Percentiles rank a stretch among this genome's conserved stretches.
Conservation (phyloP, 2,329 filamentous ascomycete genomes). For the Epichloe sibirici region DNA sequence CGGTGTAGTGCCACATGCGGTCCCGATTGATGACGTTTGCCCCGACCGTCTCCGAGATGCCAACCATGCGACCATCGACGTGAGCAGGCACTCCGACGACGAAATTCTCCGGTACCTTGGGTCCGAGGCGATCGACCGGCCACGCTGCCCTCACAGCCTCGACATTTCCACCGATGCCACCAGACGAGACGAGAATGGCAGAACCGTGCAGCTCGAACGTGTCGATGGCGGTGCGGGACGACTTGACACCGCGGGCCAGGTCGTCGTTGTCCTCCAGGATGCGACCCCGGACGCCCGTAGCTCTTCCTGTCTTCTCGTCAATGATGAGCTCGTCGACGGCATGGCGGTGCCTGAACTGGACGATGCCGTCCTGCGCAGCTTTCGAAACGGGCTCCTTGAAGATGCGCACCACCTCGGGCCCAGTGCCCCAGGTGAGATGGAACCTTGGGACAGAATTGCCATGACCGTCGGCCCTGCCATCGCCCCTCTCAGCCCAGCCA, state of each 20-base stretch:
- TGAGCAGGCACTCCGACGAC: slow-evolving; percentile 50
- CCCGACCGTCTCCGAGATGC: slow-evolving; percentile 39
- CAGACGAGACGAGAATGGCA: slow-evolving; percentile 42
- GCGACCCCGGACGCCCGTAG: slow-evolving; percentile 39
- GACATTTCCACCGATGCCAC: slow-evolving; percentile 50
- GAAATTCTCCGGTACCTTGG: slow-evolving; percentile 41
- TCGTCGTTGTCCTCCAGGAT: slow-evolving; percentile 41
- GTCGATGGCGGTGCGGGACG: slow-evolving; percentile 34
- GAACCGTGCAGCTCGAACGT: slow-evolving; percentile 41
- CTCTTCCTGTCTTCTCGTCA: slow-evolving; percentile 36
- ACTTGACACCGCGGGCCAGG: slow-evolving; percentile 37
- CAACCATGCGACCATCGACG: slow-evolving; percentile 53
- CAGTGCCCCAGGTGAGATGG: slow-evolving; percentile 49
- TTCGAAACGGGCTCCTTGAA: slow-evolving; percentile 43
- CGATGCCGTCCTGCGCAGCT: slow-evolving; percentile 38
- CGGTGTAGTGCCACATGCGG: slow-evolving; percentile 56
- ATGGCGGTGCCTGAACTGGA: slow-evolving; percentile 44
- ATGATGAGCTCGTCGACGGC: slow-evolving; percentile 43
- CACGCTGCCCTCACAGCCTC: slow-evolving; percentile 46
- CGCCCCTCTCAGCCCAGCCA: slow-evolving; percentile 50
- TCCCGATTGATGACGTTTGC: slow-evolving; percentile 47
- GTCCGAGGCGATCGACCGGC: slow-evolving; percentile 45
- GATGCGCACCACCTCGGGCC: slow-evolving; percentile 45
- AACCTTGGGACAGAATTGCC: slow-evolving; percentile 53
- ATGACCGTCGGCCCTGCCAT: slow-evolving; percentile 42